phyloP scores from a whole-genome alignment of 1,139 yeast genomes.

The Kurtzmaniella quercitrusa region DNA sequence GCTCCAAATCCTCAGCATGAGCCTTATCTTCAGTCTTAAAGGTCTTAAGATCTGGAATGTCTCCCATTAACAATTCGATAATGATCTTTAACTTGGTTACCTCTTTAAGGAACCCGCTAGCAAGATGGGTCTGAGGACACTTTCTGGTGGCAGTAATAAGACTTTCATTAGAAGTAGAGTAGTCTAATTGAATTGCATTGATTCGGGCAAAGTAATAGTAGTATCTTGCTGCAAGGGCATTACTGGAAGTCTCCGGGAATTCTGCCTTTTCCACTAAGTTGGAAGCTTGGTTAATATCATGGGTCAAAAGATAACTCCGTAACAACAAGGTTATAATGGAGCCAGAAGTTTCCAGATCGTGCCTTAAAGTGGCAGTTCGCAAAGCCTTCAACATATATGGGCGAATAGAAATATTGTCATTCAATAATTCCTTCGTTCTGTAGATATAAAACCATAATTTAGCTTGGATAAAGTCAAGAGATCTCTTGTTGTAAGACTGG shows the following conservation, averaged over 20 bases:
- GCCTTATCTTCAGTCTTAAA: constrained; percentile 61
- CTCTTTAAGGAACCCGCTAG: constrained; percentile 83
- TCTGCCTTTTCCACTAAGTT: constrained; percentile 85
- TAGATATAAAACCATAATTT: constrained; percentile 91
- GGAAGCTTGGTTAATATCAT: constrained; percentile 84
- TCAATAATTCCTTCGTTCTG: constrained; percentile 68
- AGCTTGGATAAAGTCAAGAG: constrained; percentile 82
- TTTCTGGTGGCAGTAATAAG: constrained; percentile 92
- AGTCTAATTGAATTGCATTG: constrained; percentile 88
- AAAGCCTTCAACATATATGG: constrained; percentile 68
- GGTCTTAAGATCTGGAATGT: constrained; percentile 85
- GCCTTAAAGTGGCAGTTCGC: constrained; percentile 87
- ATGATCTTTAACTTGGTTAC: constrained; percentile 86
- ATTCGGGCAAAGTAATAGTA: constrained; percentile 86
- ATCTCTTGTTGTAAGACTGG: constrained; percentile 68
- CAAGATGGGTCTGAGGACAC: constrained; percentile 88
- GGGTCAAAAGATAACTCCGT: constrained; percentile 72
- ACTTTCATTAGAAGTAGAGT: constrained; percentile 85
- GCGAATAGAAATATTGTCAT: constrained; percentile 60
- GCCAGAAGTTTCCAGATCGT: constrained; percentile 89
- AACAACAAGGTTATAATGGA: constrained; percentile 77
- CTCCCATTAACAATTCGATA: constrained; percentile 93
- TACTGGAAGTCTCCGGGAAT: constrained; percentile 82
- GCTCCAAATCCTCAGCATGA: constrained; percentile 52
- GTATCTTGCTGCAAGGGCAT: constrained; percentile 88